A percentile compares a stretch with the other conserved stretches of the same genome.
Evolutionary conservation across 2,329 filamentous ascomycete genomes (phyloP).

Genomic region (Aspergillus uvarum): DNA sequence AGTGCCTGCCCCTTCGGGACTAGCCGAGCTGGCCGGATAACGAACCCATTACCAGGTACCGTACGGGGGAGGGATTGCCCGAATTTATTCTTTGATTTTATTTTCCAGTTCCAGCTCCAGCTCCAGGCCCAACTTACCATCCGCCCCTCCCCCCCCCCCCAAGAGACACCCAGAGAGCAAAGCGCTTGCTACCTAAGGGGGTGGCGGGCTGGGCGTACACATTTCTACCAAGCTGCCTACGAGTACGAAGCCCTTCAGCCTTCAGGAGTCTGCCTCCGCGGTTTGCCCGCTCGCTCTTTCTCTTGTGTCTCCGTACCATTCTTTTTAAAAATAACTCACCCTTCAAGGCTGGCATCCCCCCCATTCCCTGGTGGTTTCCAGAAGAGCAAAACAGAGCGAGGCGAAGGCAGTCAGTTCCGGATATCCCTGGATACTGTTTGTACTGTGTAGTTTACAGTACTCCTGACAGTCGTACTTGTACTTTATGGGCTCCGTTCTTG

Average conservation of each 20-base stretch:
- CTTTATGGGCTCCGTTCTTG: no score
- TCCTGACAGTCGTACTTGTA: no score
- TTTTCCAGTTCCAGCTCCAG: no score
- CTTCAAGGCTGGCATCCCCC: background rate
- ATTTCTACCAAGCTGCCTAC: background rate
- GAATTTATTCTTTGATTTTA: slow-evolving; percentile 6
- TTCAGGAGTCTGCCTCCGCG: background rate
- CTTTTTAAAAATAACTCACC: slow-evolving; percentile 10
- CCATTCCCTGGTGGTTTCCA: no score
- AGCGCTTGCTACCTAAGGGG: slow-evolving; percentile 30
- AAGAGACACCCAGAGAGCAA: slow-evolving; percentile 2
- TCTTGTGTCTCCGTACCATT: background rate
- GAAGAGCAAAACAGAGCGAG: no score
- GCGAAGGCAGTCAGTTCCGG: no score
- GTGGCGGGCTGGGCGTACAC: slow-evolving; percentile 29
- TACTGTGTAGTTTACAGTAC: no score
- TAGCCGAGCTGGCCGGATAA: slow-evolving; percentile 3
- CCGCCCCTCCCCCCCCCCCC: background rate
- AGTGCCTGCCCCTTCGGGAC: slow-evolving; percentile 1
- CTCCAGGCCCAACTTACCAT: background rate
- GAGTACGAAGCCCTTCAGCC: background rate
- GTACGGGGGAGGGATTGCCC: slow-evolving; percentile 9
- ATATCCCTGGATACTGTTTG: no score
- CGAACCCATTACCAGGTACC: slow-evolving; percentile 19
- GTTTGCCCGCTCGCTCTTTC: background rate